A percentile compares a stretch with the other conserved stretches of the same genome.
Conservation (phyloP, 306 rosid species). For the Vigna mungo region DNA sequence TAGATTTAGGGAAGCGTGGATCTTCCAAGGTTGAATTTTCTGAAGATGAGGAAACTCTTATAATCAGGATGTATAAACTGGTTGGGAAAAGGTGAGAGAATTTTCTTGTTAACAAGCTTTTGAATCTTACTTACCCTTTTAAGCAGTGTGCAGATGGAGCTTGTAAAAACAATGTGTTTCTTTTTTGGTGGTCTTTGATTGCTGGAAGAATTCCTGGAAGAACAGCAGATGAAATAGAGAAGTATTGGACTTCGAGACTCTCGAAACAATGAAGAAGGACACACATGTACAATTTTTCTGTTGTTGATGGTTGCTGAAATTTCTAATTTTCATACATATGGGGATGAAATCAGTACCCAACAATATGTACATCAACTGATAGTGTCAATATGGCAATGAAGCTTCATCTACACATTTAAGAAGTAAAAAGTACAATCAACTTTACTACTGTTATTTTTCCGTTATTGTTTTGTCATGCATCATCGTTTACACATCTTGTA, state of each 20-base stretch:
- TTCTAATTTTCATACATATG: constrained; percentile 31
- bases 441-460: constrained; percentile 32
- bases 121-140: neutral
- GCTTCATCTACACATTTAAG: constrained; percentile 16
- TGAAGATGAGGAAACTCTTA: constrained; percentile 86
- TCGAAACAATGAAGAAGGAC: constrained; percentile 46
- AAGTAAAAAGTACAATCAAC: constrained; percentile 32
- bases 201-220: constrained; percentile 98
- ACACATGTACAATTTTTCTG: constrained; percentile 40
- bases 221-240: constrained; percentile 90
- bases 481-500: neutral
- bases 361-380: constrained; percentile 17
- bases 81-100: constrained; percentile 77
- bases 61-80: constrained; percentile 81
- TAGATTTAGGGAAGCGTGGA: constrained; percentile 18
- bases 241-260: constrained; percentile 79
- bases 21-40: constrained; percentile 68
- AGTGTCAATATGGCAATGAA: constrained; percentile 41
- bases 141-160: neutral
- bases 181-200: constrained; percentile 78
- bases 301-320: constrained; percentile 30
- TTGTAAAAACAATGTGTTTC: neutral
- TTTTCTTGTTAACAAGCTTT: neutral
- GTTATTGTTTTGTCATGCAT: constrained; percentile 32
- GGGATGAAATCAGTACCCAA: constrained; percentile 34